Percentiles rank a stretch among this genome's conserved stretches.
Conservation (phyloP, 2,329 filamentous ascomycete species). For the Shiraia sp. region DNA sequence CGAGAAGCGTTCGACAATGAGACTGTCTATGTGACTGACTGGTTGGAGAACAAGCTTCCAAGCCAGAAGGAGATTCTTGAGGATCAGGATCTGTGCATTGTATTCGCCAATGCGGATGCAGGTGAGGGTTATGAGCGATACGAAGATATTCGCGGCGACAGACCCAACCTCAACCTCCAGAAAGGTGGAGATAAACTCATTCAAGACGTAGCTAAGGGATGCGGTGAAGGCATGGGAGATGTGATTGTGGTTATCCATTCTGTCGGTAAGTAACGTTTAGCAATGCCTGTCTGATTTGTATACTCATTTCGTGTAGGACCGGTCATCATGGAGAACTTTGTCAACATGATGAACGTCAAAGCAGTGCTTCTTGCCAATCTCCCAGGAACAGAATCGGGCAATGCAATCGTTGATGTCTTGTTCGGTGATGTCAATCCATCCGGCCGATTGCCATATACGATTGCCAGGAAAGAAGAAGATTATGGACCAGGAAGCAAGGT, state of each 20-base stretch:
- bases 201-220: conserved; percentile 70
- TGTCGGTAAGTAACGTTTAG: conserved; percentile 58
- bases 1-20: conserved; percentile 63
- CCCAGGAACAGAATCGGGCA: conserved; percentile 84
- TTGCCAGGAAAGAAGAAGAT: conserved; percentile 73
- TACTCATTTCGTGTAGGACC: conserved; percentile 47
- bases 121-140: conserved; percentile 71
- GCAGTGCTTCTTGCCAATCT: conserved; percentile 82
- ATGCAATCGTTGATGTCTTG: conserved; percentile 77
- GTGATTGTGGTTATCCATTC: conserved; percentile 87
- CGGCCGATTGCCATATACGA: conserved; percentile 86
- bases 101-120: conserved; percentile 82
- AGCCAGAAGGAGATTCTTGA: conserved; percentile 49
- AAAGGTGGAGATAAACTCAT: conserved; percentile 79
- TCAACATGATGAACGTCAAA: conserved; percentile 75
- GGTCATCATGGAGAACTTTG: conserved; percentile 78
- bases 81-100: conserved; percentile 77
- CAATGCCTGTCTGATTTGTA: no score
- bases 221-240: conserved; percentile 60
- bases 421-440: conserved; percentile 78
- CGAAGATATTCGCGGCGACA: conserved; percentile 67
- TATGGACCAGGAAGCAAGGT: conserved; percentile 75
- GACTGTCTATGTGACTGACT: conserved; percentile 62
- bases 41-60: conserved; percentile 60
- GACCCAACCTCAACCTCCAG: conserved; percentile 75